Conservation (phyloP, 805 yeast genomes). For the Starmerella sp. region DNA sequence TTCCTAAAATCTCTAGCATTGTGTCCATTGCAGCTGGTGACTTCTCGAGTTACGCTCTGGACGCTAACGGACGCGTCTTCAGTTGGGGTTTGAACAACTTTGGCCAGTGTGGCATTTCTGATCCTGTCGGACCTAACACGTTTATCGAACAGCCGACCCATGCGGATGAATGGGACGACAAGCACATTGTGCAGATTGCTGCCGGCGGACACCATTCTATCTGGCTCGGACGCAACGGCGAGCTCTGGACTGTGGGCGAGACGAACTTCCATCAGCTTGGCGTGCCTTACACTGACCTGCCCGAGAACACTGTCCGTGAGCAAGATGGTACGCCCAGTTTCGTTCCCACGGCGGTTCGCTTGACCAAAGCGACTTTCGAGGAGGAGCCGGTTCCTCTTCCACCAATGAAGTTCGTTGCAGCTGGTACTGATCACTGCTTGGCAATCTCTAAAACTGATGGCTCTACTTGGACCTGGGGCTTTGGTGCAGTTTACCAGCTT, state of each 20-base stretch:
- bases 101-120: slow-evolving; percentile 83
- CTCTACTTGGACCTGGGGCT: slow-evolving; percentile 89
- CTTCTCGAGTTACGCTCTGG: slow-evolving; percentile 89
- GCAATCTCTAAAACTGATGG: slow-evolving; percentile 73
- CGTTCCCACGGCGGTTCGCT: slow-evolving; percentile 71
- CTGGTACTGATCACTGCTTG: slow-evolving; percentile 87
- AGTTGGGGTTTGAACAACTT: slow-evolving; percentile 96
- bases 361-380: slow-evolving; percentile 33
- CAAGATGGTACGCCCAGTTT: slow-evolving; percentile 62
- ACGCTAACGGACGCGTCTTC: slow-evolving; percentile 53
- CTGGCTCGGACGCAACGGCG: slow-evolving; percentile 61
- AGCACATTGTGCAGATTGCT: slow-evolving; percentile 45
- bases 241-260: slow-evolving; percentile 78
- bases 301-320: slow-evolving; percentile 61
- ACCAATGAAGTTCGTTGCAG: slow-evolving; percentile 47
- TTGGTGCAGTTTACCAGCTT: slow-evolving; percentile 91
- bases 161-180: slow-evolving; percentile 51
- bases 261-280: slow-evolving; percentile 91
- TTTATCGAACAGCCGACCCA: slow-evolving; percentile 66
- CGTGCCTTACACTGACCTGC: slow-evolving; percentile 51
- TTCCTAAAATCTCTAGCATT: slow-evolving; percentile 48
- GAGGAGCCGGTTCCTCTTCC: slow-evolving; percentile 37
- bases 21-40: slow-evolving; percentile 85
- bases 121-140: slow-evolving; percentile 50
- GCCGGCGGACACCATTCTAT: slow-evolving; percentile 95